These are phyloP conservation scores for Ogataea nitratoaversa DNA, from an alignment of 805 yeast species.

Conservation along the genomic window DNA sequence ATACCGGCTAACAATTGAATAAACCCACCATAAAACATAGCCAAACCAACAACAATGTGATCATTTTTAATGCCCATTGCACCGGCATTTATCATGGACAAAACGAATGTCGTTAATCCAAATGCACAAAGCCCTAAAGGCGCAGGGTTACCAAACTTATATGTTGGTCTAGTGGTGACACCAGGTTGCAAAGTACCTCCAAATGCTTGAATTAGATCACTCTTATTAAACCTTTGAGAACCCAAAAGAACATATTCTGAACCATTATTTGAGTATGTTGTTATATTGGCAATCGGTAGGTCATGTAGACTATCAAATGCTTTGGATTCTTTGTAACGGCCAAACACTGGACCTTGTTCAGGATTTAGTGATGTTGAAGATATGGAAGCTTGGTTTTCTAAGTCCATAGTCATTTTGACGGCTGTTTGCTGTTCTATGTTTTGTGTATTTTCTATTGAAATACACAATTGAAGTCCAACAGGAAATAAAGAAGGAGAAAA, in stretches of 20 bases:
- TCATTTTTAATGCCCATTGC: constrained; percentile 65
- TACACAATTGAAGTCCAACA: neutral
- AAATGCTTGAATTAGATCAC: constrained; percentile 60
- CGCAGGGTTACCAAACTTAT: constrained; percentile 68
- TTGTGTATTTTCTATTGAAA: too few species aligned
- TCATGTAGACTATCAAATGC: neutral
- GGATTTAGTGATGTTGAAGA: neutral
- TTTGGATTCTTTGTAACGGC: neutral
- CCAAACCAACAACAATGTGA: constrained; percentile 59
- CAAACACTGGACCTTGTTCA: neutral
- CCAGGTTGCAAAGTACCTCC: constrained; percentile 86
- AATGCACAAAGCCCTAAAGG: constrained; percentile 72
- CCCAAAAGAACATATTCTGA: constrained; percentile 58
- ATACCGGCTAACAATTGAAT: constrained; percentile 69
- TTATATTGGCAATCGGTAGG: neutral
- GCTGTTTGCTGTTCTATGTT: neutral
- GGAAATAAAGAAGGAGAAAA: neutral
- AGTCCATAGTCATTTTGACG: neutral
- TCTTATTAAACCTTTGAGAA: constrained; percentile 57
- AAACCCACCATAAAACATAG: constrained; percentile 69
- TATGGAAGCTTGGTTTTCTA: constrained; percentile 1
- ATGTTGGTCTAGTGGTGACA: constrained; percentile 49
- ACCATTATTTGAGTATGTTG: constrained; percentile 5
- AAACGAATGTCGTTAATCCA: constrained; percentile 65
- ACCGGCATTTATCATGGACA: constrained; percentile 57